Percentiles rank a stretch among this genome's conserved stretches.
phyloP scores from a whole-genome alignment of 805 yeast species.

The Hanseniaspora meyeri region DNA sequence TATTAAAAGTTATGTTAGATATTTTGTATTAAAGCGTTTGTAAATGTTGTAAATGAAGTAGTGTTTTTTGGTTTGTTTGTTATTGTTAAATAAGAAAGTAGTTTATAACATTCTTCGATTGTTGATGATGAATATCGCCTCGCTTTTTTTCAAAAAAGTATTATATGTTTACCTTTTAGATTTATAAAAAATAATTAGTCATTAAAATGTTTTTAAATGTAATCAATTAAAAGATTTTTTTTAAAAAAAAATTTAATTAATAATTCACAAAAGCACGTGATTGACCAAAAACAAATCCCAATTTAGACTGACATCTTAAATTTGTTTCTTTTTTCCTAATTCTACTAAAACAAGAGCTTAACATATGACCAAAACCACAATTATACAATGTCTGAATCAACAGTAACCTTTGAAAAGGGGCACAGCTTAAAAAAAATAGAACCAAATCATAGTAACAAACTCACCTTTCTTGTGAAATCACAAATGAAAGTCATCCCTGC shows the following conservation, averaged over 20 bases:
- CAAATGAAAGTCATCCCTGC: constrained; percentile 9
- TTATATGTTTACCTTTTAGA: neutral
- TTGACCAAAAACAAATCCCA: neutral
- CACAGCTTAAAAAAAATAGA: constrained; percentile 74
- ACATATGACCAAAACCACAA: neutral
- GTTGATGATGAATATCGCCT: neutral
- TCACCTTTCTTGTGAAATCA: neutral
- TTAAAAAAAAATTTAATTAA: too few species aligned
- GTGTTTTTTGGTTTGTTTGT: too few species aligned
- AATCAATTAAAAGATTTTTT: neutral
- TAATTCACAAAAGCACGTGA: neutral
- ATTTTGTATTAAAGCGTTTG: too few species aligned
- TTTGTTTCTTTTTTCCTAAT: neutral
- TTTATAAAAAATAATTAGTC: neutral
- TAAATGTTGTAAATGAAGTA: too few species aligned
- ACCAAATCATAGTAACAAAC: constrained; percentile 35
- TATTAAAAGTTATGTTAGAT: neutral
- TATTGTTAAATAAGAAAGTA: too few species aligned
- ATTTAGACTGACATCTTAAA: neutral
- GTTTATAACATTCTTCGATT: too few species aligned
- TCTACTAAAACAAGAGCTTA: too few species aligned
- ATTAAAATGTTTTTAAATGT: neutral
- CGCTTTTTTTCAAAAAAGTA: too few species aligned
- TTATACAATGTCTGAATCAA: neutral
- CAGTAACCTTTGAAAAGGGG: constrained; percentile 46